A percentile compares a stretch with the other conserved stretches of the same genome.
phyloP scores from a whole-genome alignment of 1,284 basidiomycete species.

The Sanghuangporus baumii region DNA sequence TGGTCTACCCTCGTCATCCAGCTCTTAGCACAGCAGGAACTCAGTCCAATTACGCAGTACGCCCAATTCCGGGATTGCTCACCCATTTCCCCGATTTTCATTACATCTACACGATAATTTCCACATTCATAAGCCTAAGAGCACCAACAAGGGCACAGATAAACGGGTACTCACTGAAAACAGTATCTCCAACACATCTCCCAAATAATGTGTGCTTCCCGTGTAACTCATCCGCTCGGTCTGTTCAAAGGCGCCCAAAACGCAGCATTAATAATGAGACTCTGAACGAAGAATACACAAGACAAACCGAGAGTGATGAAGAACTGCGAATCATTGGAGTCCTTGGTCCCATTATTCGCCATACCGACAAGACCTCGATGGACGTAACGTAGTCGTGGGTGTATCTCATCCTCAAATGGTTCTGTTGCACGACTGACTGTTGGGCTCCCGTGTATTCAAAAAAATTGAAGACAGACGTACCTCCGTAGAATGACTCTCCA shows the following conservation, averaged over 20 bases:
- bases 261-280: neutral
- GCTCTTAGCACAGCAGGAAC: constrained; percentile 43
- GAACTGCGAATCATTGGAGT: constrained; percentile 87
- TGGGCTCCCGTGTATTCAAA: neutral
- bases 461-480: constrained; percentile 34
- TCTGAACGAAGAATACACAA: too few relatives aligned
- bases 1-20: constrained; percentile 78
- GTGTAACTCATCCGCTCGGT: constrained; percentile 83
- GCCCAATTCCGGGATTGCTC: constrained; percentile 22
- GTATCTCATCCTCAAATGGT: constrained; percentile 91
- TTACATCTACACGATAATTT: constrained; percentile 51
- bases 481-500: constrained; percentile 89
- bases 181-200: constrained; percentile 72
- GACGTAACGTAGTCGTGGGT: constrained; percentile 78
- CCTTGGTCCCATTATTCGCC: constrained; percentile 85
- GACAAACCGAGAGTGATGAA: constrained; percentile 79
- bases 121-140: neutral
- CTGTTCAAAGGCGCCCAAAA: constrained; percentile 33
- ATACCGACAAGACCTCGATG: constrained; percentile 90
- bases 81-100: constrained; percentile 88
- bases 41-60: neutral
- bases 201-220: constrained; percentile 89
- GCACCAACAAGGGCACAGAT: constrained; percentile 1
- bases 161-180: constrained; percentile 66
- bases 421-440: constrained; percentile 40